Conservation (phyloP, 1,139 yeast genomes). For the Arxiozyma slooffiae region DNA sequence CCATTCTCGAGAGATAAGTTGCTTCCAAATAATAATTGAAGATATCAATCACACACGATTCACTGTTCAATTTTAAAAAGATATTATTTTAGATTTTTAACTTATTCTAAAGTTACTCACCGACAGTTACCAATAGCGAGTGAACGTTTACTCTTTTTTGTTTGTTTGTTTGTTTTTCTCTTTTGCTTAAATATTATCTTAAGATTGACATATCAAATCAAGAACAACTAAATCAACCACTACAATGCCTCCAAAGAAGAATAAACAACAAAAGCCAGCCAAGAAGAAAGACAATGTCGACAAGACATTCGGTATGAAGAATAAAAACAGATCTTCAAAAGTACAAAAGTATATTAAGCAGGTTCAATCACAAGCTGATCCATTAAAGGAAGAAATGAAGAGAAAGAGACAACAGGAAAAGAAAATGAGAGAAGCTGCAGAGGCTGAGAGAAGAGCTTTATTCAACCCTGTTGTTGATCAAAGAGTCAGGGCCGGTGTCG, state of each 20-base stretch:
- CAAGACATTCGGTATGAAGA: slow-evolving; percentile 89
- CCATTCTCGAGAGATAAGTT: no score
- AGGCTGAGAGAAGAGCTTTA: slow-evolving; percentile 73
- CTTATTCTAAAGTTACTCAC: no score
- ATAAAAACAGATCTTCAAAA: slow-evolving; percentile 84
- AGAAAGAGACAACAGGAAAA: slow-evolving; percentile 75
- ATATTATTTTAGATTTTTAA: no score
- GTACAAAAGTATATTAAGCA: slow-evolving; percentile 82
- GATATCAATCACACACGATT: no score
- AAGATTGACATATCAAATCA: background rate
- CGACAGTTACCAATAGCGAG: no score
- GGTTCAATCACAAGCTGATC: slow-evolving; percentile 60
- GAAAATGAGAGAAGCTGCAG: slow-evolving; percentile 84
- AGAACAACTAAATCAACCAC: no score
- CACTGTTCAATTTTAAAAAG: no score
- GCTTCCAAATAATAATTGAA: no score
- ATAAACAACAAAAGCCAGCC: slow-evolving; percentile 51
- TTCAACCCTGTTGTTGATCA: slow-evolving; percentile 63
- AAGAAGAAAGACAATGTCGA: slow-evolving; percentile 76
- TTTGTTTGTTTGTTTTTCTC: no score
- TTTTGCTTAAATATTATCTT: background rate
- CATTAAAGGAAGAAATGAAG: slow-evolving; percentile 67
- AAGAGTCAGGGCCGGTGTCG: slow-evolving; percentile 94
- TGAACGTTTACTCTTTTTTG: no score
- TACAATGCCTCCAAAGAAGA: slow-evolving; percentile 64